Percentiles rank a stretch among this genome's conserved stretches.
These are phyloP conservation scores for Claviceps africana DNA, from an alignment of 2,329 filamentous ascomycete species.

Conservation along the genomic window DNA sequence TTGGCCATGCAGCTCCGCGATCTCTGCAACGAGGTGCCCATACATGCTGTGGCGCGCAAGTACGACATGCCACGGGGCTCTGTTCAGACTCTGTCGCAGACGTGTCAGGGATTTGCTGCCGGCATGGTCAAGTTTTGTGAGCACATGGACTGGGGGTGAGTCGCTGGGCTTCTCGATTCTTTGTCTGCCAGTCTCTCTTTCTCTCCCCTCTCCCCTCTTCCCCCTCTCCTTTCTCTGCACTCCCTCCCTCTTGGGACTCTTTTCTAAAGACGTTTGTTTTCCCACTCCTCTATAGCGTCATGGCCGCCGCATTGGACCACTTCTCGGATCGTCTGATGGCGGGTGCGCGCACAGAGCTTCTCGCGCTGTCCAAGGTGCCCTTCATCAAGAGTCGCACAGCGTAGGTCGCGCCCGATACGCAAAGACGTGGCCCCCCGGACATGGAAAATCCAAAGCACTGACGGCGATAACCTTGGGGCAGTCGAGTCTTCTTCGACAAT, in stretches of 20 bases:
- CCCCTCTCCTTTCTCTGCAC: no score
- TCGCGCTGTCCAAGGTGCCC: conserved; percentile 56
- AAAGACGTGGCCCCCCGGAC: not conserved
- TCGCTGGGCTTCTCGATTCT: conserved; percentile 1
- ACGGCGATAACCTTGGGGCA: conserved; percentile 8
- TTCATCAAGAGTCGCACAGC: conserved; percentile 69
- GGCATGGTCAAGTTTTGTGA: conserved; percentile 71
- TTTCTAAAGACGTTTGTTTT: not conserved
- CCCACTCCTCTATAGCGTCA: conserved; percentile 31
- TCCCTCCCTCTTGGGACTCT: not conserved
- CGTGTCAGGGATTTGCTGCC: conserved; percentile 64
- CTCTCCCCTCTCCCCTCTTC: not conserved
- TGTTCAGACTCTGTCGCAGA: conserved; percentile 59
- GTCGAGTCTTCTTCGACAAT: conserved; percentile 58
- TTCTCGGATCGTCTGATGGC: conserved; percentile 61
- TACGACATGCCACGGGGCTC: conserved; percentile 57
- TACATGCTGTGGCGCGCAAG: conserved; percentile 54
- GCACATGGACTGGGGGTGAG: conserved; percentile 57
- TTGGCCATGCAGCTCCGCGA: conserved; percentile 65
- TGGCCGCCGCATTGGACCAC: conserved; percentile 59
- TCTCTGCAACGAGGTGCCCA: conserved; percentile 61
- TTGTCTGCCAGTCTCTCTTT: not conserved
- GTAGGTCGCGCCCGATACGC: conserved; percentile 20
- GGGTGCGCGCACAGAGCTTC: conserved; percentile 54
- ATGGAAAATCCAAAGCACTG: not conserved